These are phyloP conservation scores for Ophiostoma pallidulum DNA, from an alignment of 2,329 filamentous ascomycete species.

Conservation along the genomic window DNA sequence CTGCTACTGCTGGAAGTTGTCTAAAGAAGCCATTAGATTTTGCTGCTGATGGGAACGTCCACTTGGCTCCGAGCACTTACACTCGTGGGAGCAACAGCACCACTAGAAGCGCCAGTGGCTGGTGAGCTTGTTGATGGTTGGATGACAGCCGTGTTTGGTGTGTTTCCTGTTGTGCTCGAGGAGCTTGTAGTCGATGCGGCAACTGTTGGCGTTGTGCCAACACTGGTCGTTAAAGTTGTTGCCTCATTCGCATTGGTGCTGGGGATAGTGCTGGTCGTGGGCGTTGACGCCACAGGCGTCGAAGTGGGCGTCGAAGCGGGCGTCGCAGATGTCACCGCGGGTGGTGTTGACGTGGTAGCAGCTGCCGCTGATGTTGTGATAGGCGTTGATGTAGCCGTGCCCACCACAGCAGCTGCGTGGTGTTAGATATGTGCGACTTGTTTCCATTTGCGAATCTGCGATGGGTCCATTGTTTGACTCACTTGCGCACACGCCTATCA, in stretches of 20 bases:
- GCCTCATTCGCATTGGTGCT: background rate
- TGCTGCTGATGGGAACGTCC: too few relatives aligned
- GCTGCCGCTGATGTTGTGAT: background rate
- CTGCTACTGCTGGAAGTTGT: background rate
- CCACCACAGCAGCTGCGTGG: background rate
- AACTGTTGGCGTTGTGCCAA: background rate
- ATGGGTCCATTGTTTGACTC: background rate
- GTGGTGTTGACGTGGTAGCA: background rate
- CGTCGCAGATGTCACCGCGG: background rate
- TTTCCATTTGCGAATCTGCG: too few relatives aligned
- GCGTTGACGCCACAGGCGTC: background rate
- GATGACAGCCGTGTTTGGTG: too few relatives aligned
- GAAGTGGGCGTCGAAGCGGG: background rate
- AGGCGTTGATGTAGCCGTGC: background rate
- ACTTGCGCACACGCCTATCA: slow-evolving; percentile 17
- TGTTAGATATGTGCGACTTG: background rate
- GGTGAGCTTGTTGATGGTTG: background rate
- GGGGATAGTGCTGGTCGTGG: background rate
- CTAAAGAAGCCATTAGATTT: background rate
- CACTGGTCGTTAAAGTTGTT: background rate
- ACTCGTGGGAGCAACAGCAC: background rate
- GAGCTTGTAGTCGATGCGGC: background rate
- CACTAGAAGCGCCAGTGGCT: background rate
- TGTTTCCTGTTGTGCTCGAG: too few relatives aligned
- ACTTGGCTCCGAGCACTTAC: too few relatives aligned